Conservation (phyloP, 129 eudicot species). For the Chrysanthemum makinoi region DNA sequence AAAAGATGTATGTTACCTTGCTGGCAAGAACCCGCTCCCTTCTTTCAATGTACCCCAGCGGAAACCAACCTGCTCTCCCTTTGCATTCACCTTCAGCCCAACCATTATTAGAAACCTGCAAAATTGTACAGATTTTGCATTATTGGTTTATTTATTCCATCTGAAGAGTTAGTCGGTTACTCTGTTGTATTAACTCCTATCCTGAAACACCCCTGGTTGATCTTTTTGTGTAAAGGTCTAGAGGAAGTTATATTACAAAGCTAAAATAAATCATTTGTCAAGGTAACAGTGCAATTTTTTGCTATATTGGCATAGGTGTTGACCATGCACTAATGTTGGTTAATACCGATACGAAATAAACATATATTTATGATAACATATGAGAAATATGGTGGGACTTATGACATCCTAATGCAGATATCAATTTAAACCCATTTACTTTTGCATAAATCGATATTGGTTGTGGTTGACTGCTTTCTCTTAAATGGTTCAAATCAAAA, state of each 20-base stretch:
- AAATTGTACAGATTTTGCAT: background rate
- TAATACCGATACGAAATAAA: too few relatives aligned
- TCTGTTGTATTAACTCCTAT: background rate
- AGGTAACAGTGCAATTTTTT: background rate
- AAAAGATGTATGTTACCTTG: constrained; percentile 78
- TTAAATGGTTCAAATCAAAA: too few relatives aligned
- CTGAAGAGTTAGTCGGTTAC: background rate
- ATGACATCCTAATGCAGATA: too few relatives aligned
- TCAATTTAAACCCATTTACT: too few relatives aligned
- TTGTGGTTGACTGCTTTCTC: too few relatives aligned
- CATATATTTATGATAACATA: too few relatives aligned
- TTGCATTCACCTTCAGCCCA: constrained; percentile 99
- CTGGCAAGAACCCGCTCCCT: constrained; percentile 97
- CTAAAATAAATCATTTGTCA: background rate
- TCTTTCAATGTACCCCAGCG: constrained; percentile 83
- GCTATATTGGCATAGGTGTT: too few relatives aligned
- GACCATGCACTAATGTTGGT: too few relatives aligned
- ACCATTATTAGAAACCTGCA: constrained; percentile 86
- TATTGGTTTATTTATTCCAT: background rate
- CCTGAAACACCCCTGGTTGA: background rate
- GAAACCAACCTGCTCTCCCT: constrained; percentile 98
- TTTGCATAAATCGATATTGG: too few relatives aligned
- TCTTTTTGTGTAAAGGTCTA: background rate
- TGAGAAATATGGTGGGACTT: too few relatives aligned
- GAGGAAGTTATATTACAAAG: background rate